Percentiles rank a stretch among this genome's conserved stretches.
Conservation (phyloP, 352 stramenopile genomes). For the Globisporangium paddicum region DNA sequence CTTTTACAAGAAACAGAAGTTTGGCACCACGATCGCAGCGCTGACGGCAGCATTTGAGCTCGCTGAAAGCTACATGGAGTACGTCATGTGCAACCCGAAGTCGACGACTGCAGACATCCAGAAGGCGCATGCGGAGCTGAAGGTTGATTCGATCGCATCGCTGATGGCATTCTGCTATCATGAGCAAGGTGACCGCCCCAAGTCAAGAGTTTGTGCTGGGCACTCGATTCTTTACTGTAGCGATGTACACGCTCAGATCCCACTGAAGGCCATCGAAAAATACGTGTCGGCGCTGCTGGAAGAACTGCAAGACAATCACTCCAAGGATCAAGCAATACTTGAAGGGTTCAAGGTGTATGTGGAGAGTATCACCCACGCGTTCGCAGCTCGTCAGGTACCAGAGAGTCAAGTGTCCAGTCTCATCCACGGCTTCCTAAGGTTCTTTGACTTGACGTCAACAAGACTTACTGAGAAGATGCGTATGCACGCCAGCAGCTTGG, state of each 20-base stretch:
- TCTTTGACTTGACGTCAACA: slow-evolving; percentile 23
- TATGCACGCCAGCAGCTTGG: neutral
- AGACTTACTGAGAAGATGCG: slow-evolving; percentile 23
- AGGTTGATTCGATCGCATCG: slow-evolving; percentile 49
- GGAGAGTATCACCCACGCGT: slow-evolving; percentile 30
- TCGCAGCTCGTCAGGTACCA: slow-evolving; percentile 24
- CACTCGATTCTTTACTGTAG: slow-evolving; percentile 53
- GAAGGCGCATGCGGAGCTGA: slow-evolving; percentile 40
- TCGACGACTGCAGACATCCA: slow-evolving; percentile 24
- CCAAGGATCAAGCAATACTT: slow-evolving; percentile 2
- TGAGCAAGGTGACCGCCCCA: slow-evolving; percentile 23
- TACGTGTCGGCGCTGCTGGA: slow-evolving; percentile 45
- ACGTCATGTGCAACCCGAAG: slow-evolving; percentile 46
- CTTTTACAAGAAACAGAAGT: slow-evolving; percentile 47
- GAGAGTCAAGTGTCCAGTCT: slow-evolving; percentile 18
- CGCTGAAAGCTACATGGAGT: slow-evolving; percentile 52
- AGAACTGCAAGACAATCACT: slow-evolving; percentile 19
- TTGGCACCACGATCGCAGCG: slow-evolving; percentile 31
- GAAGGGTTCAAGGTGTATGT: slow-evolving; percentile 30
- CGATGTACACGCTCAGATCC: slow-evolving; percentile 20
- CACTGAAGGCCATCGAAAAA: slow-evolving; percentile 33
- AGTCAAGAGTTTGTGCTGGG: slow-evolving; percentile 33
- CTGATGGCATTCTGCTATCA: slow-evolving; percentile 55
- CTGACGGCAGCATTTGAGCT: slow-evolving; percentile 46
- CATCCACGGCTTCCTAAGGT: slow-evolving; percentile 27